Evolutionary conservation across 2,329 filamentous ascomycete species (phyloP).

Genomic region (Xylaria sp.): DNA sequence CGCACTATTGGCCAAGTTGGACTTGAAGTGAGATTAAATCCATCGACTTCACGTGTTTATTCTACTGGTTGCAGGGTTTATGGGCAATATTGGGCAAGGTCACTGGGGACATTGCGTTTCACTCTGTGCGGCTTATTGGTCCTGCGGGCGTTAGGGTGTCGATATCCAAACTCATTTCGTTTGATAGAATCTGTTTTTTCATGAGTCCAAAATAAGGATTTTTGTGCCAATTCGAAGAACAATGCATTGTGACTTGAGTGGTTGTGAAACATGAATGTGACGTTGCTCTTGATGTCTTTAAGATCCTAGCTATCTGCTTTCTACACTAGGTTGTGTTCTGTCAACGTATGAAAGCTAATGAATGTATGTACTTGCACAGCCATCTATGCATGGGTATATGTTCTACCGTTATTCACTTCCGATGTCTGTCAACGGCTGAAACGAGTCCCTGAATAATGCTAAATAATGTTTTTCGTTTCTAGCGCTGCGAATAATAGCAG

Average conservation of each 20-base stretch:
- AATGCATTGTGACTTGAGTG: background rate
- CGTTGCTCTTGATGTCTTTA: no score
- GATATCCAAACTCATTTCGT: constrained; percentile 29
- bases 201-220: constrained; percentile 9
- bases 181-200: constrained; percentile 20
- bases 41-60: background rate
- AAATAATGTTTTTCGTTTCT: no score
- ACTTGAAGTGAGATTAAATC: constrained; percentile 41
- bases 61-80: constrained; percentile 16
- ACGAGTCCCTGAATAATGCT: no score
- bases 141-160: constrained; percentile 32
- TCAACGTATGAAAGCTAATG: no score
- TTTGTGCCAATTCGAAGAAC: background rate
- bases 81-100: constrained; percentile 12
- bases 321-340: no score
- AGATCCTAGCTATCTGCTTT: no score
- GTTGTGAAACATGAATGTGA: background rate
- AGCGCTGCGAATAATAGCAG: no score
- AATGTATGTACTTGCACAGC: no score
- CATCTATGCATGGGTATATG: no score
- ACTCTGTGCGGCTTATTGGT: constrained; percentile 8
- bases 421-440: no score
- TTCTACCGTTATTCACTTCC: no score
- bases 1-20: constrained; percentile 76
- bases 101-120: constrained; percentile 6